Evolutionary conservation across 305 asterid genomes (phyloP), one percentile per base, ranked within the genome.

Genomic region (Fraxinus sp.): DNA sequence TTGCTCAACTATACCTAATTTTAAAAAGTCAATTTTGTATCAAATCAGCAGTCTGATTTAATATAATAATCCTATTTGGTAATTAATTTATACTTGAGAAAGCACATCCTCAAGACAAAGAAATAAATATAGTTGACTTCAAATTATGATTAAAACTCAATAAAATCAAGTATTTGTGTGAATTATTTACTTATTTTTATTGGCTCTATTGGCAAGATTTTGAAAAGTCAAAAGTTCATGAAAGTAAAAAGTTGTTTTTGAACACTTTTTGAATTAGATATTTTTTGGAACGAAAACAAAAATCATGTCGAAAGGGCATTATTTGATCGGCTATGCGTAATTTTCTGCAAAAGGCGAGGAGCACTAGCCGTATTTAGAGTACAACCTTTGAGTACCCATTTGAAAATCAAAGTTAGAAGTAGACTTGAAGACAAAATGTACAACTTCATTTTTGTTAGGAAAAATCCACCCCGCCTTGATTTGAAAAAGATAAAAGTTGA

Each of bases 351-450:
- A 79, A 8, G 1, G 14, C 5, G 68, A 81, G 83, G 86, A 81
- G 83, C 86, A 88, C 81, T 75, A 70, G 26, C 74, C 87, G 80
- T 46, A 52, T 81, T 75, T 78, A 86, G 89, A 82, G 88, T 86
- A 82, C 90, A 85, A 79, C 82, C 37, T 88, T 90, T 88, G 88
- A 72, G 71, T 72, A 79, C 64, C 80, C 85, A 83, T 71, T 80
- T 30, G n/a, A 83, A 86, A 73, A 88, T 68, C 82, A 83, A 85
- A 84, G 75, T 43, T 18, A 81, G 79, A 43, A 79, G 49, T 66
- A 68, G 72, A 46, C 32, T 71, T 1, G 7, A 70, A 33, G 43
- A 76, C 37, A 39, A 37, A 77, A 55, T 37, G 46, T 68, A 84
- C 79, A 37, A 68, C 77, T 52, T 77, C 57, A 33, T 14, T 78